Percentiles rank a stretch among this genome's conserved stretches.
phyloP scores from a whole-genome alignment of 441 rosid species.

The Pelargonium australe region DNA sequence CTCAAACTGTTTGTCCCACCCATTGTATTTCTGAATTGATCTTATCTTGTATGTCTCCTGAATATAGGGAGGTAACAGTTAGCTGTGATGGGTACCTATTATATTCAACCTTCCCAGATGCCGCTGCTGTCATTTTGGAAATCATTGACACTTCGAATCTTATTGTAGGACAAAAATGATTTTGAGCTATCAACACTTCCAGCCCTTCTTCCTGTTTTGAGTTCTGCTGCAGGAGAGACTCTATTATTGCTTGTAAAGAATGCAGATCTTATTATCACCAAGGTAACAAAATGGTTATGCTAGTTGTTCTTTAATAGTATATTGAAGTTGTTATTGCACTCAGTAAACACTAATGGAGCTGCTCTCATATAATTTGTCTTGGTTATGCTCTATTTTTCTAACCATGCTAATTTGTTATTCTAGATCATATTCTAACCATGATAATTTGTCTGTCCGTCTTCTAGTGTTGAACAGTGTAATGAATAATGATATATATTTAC shows the following conservation, averaged over 20 bases:
- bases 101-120: not conserved
- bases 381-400: too few species aligned
- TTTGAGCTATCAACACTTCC: constrained; percentile 83
- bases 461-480: not conserved
- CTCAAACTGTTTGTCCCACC: not conserved
- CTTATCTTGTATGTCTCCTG: not conserved
- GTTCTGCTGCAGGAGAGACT: constrained; percentile 86
- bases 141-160: constrained; percentile 16
- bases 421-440: too few species aligned
- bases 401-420: too few species aligned
- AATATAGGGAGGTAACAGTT: not conserved
- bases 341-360: not conserved
- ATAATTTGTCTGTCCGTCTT: too few species aligned
- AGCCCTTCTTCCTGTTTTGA: constrained; percentile 85
- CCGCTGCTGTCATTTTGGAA: constrained; percentile 1
- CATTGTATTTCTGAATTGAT: not conserved
- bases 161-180: constrained; percentile 72
- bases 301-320: not conserved
- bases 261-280: constrained; percentile 75
- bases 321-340: not conserved
- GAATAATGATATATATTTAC: not conserved
- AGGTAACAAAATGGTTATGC: constrained; percentile 39
- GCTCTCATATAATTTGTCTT: not conserved
- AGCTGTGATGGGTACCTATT: not conserved
- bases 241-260: constrained; percentile 75